Evolutionary conservation across 768 basidiomycete genomes (phyloP), one percentile per base, ranked within the genome.

Genomic region (Suillus sp.): DNA sequence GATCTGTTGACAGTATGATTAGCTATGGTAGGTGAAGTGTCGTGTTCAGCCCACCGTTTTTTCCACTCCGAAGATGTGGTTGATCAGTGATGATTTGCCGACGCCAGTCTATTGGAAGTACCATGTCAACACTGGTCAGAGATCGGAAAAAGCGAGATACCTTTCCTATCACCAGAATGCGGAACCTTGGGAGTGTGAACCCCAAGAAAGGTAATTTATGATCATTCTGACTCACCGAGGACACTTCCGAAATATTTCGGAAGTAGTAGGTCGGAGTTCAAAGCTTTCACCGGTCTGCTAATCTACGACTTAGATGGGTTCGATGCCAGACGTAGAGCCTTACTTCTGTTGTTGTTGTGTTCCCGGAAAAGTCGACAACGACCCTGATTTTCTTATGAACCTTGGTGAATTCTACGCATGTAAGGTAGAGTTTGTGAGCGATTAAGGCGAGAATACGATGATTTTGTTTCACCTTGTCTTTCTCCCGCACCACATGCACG

Each of bases 101-200:
- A 61, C 63, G 1, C 63, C 63, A 5, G 60, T 43, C 60, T 64
- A 50, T 22, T 18, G 16, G 3, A 32, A 27, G 22, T 9, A 16
- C 6, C 6, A 2, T 4, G 27, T 64, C 34, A 45, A 53, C 9
- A 61, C 13, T 18, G n/a, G 45, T 14, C 3, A 5, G 30, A 43
- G 7, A 34, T 7, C 8, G 11, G 35, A n/a, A 11, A n/a, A 16
- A 34, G 14, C 18, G 2, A n/a, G 8, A 25, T 64, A 64, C 63
- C 51, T 64, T 54, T 55, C 63, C 63, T 32, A 61, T 48, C 2
- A 64, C 60, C 8, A 64, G 20, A 38, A 64, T 45, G 25, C 63
- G 63, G 34, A 64, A 64, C 20, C 63, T 64, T 50, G n/a, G 4
- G 30, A 1, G 8, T 4, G 35, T 22, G 16, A 47, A 27, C 20